phyloP scores from a whole-genome alignment of 2,329 filamentous ascomycete genomes.

The Talaromyces sp. region DNA sequence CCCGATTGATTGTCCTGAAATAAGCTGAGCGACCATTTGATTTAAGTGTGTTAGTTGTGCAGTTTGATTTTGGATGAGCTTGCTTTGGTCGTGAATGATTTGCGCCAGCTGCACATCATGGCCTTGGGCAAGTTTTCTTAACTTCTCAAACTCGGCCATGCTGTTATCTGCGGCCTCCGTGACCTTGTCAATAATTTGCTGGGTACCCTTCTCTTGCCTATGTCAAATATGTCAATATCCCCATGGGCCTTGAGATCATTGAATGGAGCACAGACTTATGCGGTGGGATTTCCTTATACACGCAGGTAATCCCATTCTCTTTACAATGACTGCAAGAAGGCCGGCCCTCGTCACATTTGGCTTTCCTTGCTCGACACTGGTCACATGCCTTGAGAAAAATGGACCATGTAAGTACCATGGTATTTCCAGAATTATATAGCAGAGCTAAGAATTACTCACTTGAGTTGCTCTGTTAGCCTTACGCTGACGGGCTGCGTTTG shows the following conservation, averaged over 20 bases:
- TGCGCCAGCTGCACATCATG: not conserved
- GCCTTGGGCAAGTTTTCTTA: slow-evolving; percentile 24
- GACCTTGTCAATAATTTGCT: slow-evolving; percentile 40
- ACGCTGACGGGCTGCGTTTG: slow-evolving; percentile 38
- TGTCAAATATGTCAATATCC: not conserved
- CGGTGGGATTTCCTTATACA: slow-evolving; percentile 86
- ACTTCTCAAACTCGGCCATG: not conserved
- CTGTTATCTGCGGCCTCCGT: not conserved
- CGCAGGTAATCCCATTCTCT: slow-evolving; percentile 80
- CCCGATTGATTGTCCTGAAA: not conserved
- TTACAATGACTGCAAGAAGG: slow-evolving; percentile 83
- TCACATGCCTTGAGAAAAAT: slow-evolving; percentile 73
- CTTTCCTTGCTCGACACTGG: slow-evolving; percentile 82
- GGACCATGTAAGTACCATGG: slow-evolving; percentile 7
- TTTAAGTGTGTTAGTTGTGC: not conserved
- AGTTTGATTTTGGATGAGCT: not conserved
- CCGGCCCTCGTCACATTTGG: slow-evolving; percentile 86
- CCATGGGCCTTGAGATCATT: not conserved
- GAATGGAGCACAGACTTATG: slow-evolving; percentile 70
- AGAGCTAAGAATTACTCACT: slow-evolving; percentile 29
- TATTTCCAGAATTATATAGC: not conserved
- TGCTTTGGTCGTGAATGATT: not conserved
- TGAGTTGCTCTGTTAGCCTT: slow-evolving; percentile 45
- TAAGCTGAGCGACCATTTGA: not conserved
- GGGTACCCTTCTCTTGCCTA: slow-evolving; percentile 47